Base-by-base conservation (phyloP, 352 stramenopile genomes). In the Phytophthora tubulina region DNA sequence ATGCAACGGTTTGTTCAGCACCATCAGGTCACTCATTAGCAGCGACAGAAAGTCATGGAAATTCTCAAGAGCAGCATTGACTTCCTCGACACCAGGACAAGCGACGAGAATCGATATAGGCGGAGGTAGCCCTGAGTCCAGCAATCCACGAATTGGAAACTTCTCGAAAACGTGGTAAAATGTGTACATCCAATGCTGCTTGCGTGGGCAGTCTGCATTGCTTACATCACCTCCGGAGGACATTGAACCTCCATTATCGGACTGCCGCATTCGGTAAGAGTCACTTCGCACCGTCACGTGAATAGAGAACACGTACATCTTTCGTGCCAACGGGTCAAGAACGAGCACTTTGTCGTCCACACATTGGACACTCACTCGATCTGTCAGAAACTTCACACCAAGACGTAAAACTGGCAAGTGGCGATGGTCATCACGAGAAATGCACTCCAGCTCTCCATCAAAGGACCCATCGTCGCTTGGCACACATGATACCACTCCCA, bases 131-230 rank as follows among this genome's bases (percentile, higher is more conserved):
- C 13, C 38, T 39, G 41, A 32, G 13, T 78, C 71, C 38, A 70
- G 48, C 10, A 75, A 58, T 8, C 63, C 81, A 8, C 49, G 63
- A 0, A 85, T 80, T 8, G 82, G 82, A 33, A 90, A 90, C 33
- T 90, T 90, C 53, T 90, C 82, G 59, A 78, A 88, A 6, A 85
- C 48, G 38, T 88, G 82, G 45, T 82, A 88, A 15, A 87, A 80
- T 15, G 62, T 62, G 52, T 66, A 72, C 10, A 78, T 36, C 60
- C 60, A 67, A 8, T 67, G 60, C 4, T 61, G 42, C 36, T 79
- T 80, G n/a, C 63, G 68, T 3, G 39, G 60, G 33, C 50, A 78
- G 9, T 62, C 63, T 3, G 15, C 32, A 3, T 55, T 70, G 13
- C 31, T 55, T 30, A 35, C 33, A 32, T 63, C 69, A 30, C 48